These are phyloP conservation scores for Pichia sporocuriosa DNA, from an alignment of 805 yeast genomes.

Conservation along the genomic window DNA sequence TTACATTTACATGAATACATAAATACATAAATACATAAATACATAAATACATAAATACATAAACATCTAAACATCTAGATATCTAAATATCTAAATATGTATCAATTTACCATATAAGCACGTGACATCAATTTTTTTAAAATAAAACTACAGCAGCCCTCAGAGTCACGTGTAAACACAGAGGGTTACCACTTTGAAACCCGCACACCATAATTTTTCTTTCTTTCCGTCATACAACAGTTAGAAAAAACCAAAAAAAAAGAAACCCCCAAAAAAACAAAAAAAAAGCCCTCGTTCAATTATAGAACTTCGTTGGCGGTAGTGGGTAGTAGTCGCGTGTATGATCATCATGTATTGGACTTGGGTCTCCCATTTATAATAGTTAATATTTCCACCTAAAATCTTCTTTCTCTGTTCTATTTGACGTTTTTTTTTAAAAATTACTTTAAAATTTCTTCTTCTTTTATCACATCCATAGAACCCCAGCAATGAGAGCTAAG, in stretches of 20 bases:
- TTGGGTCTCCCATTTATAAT: too few species aligned
- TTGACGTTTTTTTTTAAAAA: not conserved
- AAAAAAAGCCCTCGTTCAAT: too few species aligned
- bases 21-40: not conserved
- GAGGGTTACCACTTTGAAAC: not conserved
- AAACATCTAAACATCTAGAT: not conserved
- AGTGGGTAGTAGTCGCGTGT: too few species aligned
- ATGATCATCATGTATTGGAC: too few species aligned
- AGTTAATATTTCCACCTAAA: too few species aligned
- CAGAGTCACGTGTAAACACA: not conserved
- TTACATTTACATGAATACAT: not conserved
- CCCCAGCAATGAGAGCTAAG: conserved; percentile 82
- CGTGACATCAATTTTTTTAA: not conserved
- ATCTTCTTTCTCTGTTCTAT: too few species aligned
- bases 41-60: not conserved
- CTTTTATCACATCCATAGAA: conserved; percentile 1
- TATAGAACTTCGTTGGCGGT: too few species aligned
- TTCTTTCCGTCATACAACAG: not conserved
- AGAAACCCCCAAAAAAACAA: too few species aligned
- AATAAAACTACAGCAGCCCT: not conserved
- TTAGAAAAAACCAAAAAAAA: too few species aligned
- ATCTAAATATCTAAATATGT: too few species aligned
- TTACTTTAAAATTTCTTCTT: not conserved
- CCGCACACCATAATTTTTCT: not conserved
- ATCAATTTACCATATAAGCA: not conserved